Evolutionary conservation across 345 rosid genomes (phyloP).

Genomic region (Capsella bursapastoris): DNA sequence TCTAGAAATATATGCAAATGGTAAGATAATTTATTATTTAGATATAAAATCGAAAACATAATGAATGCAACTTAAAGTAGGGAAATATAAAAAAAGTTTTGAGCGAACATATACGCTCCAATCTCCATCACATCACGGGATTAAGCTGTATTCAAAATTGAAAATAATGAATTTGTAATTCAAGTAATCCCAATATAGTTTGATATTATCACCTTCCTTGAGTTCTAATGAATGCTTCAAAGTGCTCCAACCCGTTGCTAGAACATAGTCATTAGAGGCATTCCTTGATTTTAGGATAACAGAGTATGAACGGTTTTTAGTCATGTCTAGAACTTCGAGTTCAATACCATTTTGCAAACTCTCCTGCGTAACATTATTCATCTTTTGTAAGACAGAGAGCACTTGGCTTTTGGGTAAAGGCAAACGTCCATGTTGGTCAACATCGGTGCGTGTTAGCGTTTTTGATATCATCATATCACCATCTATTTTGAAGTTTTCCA

Average conservation of each 20-base stretch:
- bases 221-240: neutral
- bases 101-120: neutral
- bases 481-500: neutral
- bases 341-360: neutral
- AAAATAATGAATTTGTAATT: constrained; percentile 1
- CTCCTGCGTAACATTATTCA: neutral
- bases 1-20: too few species aligned
- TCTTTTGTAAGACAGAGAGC: neutral
- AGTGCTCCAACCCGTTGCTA: neutral
- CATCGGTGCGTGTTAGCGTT: neutral
- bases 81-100: too few species aligned
- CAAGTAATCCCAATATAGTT: constrained; percentile 11
- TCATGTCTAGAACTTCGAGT: neutral
- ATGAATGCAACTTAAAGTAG: neutral
- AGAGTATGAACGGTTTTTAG: neutral
- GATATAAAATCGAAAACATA: neutral
- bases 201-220: neutral
- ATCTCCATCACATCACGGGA: neutral
- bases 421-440: neutral
- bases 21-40: neutral
- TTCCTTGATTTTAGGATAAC: neutral
- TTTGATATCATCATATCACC: constrained; percentile 8
- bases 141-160: neutral
- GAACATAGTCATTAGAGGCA: neutral
- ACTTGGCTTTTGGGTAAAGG: constrained; percentile 1